Evolutionary conservation across 495 filamentous ascomycete species (phyloP), one percentile per base, ranked within the genome.

Genomic region (Lichina pygmaea): DNA sequence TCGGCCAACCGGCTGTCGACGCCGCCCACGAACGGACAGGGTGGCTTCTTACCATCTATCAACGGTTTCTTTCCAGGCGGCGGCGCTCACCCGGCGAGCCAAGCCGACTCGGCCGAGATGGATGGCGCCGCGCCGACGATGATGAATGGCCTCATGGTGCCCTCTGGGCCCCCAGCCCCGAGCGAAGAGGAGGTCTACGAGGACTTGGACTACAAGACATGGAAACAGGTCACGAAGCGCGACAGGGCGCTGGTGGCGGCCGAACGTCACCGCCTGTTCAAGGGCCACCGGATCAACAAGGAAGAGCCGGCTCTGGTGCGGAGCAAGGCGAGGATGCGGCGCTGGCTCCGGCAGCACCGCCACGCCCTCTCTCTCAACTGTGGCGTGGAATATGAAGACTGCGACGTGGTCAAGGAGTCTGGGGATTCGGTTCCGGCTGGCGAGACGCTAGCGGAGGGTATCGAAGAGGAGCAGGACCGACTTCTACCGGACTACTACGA

Each of bases 221-320:
- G 89, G 89, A 99, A 95, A 63, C 86, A 92, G 57, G 81, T 93
- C 36, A 99, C 89, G 3, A 94, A 94, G 60, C 93, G 91, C 57
- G 85, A 91, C 49, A 74, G 89, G 41, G 89, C 89, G n/a, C 62
- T 79, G 11, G 73, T 86, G 37, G 84, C 89, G 8, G 72, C 77
- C 48, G 70, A 77, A 48, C 65, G 89, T 24, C 77, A 86, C 58
- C 77, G 81, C 42, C 67, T 95, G 16, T 86, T 99, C 55, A 72
- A 75, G 47, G 77, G 75, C 34, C 76, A 86, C 51, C 83, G 72
- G 57, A 64, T 99, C 15, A 91, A 93, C 52, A 53, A 70, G 6
- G 89, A 99, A 6, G 82, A 86, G 51, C 84, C 83, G 11, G 89
- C 89, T 36, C 60, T 94, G 36, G 61, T 94, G 33, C 64, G 91